A percentile compares a stretch with the other conserved stretches of the same genome.
phyloP scores from a whole-genome alignment of 768 basidiomycete species.

The Amanita subjunquillea region DNA sequence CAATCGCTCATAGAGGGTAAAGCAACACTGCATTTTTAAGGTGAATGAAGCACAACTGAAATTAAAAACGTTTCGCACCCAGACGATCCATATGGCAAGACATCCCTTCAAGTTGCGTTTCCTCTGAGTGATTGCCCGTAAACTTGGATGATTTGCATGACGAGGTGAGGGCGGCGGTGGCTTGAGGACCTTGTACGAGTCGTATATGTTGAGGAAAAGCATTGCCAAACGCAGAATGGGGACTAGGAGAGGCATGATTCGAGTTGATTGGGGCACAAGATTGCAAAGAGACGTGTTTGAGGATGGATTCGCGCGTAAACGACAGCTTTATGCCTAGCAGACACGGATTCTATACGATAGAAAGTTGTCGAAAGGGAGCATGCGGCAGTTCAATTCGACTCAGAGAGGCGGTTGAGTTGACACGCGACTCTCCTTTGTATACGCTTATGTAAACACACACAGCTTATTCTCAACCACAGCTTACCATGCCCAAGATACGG shows the following conservation, averaged over 20 bases:
- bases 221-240: constrained; percentile 59
- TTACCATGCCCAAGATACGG: constrained; percentile 84
- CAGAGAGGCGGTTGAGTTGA: neutral
- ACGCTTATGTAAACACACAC: constrained; percentile 12
- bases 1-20: constrained; percentile 56
- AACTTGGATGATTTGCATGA: constrained; percentile 52
- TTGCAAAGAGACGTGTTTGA: neutral
- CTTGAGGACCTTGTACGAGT: constrained; percentile 78
- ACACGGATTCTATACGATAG: neutral
- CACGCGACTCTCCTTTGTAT: neutral
- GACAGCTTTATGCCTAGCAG: neutral
- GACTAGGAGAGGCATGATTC: constrained; percentile 56
- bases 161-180: constrained; percentile 42
- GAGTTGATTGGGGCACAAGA: neutral
- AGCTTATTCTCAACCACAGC: constrained; percentile 3
- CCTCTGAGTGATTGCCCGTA: constrained; percentile 59
- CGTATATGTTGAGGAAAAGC: constrained; percentile 72
- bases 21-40: constrained; percentile 44
- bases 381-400: neutral
- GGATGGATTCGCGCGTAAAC: neutral
- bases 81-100: constrained; percentile 78
- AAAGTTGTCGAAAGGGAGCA: neutral
- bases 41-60: constrained; percentile 6
- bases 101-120: constrained; percentile 84
- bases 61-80: constrained; percentile 37